These are phyloP conservation scores for Naganishia albida DNA, from an alignment of 1,284 basidiomycete species.

Conservation along the genomic window DNA sequence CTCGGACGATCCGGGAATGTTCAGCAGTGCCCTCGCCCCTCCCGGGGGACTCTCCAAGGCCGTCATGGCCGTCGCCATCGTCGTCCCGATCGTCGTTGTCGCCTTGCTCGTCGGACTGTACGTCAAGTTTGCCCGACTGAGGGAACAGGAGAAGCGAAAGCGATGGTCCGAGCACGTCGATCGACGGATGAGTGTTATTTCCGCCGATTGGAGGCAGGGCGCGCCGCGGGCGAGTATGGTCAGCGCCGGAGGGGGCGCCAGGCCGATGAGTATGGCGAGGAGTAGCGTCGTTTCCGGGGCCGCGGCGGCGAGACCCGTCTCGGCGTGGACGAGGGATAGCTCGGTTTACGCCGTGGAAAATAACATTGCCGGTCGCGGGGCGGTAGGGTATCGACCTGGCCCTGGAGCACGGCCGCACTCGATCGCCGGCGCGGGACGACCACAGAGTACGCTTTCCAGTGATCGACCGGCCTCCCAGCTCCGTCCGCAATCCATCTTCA, in stretches of 20 bases:
- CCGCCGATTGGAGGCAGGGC: conserved; percentile 67
- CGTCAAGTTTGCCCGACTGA: conserved; percentile 63
- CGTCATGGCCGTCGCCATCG: conserved; percentile 72
- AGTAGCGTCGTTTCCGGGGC: not conserved
- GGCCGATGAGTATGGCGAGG: conserved; percentile 3
- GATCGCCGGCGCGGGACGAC: not conserved
- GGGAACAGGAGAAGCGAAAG: conserved; percentile 63
- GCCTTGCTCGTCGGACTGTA: conserved; percentile 59
- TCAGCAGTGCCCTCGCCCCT: conserved; percentile 49
- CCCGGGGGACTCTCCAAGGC: conserved; percentile 60
- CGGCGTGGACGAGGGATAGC: conserved; percentile 6
- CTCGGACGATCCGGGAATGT: conserved; percentile 55
- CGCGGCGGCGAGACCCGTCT: conserved; percentile 4
- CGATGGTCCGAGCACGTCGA: conserved; percentile 71
- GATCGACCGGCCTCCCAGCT: not conserved
- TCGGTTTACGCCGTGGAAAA: conserved; percentile 43
- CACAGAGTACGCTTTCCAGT: too few relatives aligned
- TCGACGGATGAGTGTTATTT: conserved; percentile 78
- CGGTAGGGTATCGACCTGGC: conserved; percentile 49
- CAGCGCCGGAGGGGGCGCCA: conserved; percentile 1
- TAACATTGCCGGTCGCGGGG: conserved; percentile 68
- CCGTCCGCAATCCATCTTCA: conserved; percentile 28
- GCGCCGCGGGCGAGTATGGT: conserved; percentile 13
- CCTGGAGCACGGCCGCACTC: not conserved
- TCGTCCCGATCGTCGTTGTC: conserved; percentile 66